Evolutionary conservation across 1,284 basidiomycete genomes (phyloP).

Genomic region (Rhodotorula sp.): DNA sequence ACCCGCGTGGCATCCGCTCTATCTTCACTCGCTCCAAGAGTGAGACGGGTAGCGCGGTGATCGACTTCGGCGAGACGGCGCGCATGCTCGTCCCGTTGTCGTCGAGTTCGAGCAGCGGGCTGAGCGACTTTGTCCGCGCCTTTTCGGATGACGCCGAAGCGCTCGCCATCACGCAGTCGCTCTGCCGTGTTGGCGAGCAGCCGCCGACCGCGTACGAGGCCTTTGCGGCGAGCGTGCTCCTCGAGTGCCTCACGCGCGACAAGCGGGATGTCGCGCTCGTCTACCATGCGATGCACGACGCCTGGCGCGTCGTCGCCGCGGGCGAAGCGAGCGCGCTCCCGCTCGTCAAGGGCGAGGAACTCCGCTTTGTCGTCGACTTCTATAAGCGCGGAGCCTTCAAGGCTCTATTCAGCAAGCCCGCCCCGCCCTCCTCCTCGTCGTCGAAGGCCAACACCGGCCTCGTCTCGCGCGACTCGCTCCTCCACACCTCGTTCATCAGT

Average conservation of each 20-base stretch:
- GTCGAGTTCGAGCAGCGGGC: conserved; percentile 50
- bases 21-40: conserved; percentile 77
- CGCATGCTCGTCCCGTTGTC: conserved; percentile 62
- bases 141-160: conserved; percentile 65
- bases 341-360: conserved; percentile 16
- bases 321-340: neutral
- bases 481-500: conserved; percentile 28
- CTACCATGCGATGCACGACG: conserved; percentile 61
- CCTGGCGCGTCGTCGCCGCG: neutral
- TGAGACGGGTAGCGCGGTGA: conserved; percentile 70
- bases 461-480: conserved; percentile 25
- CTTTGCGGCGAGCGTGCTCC: conserved; percentile 70
- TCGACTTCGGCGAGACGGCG: conserved; percentile 74
- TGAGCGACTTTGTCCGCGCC: conserved; percentile 78
- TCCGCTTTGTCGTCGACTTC: conserved; percentile 31
- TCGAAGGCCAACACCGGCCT: too few species aligned
- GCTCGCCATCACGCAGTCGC: conserved; percentile 42
- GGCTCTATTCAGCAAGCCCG: conserved; percentile 10
- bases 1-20: conserved; percentile 87
- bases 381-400: conserved; percentile 23
- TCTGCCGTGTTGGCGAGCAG: conserved; percentile 23
- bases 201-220: conserved; percentile 71
- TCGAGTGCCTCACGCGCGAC: conserved; percentile 86
- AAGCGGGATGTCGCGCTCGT: conserved; percentile 74
- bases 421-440: neutral